phyloP scores from a whole-genome alignment of 805 yeast genomes.

The Pichia rugopelliculosa region DNA sequence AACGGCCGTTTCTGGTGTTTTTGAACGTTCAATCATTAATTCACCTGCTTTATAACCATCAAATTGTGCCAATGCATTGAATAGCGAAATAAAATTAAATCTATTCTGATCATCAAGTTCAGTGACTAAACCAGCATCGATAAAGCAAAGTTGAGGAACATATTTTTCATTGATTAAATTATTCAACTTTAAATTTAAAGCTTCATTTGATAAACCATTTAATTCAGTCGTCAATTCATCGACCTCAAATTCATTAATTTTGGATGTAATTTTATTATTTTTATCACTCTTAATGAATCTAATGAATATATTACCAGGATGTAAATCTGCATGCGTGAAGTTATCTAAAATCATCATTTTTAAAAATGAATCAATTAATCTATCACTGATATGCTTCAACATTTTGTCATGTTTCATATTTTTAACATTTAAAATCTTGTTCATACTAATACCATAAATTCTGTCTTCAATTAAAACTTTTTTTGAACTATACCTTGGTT shows the following conservation, averaged over 20 bases:
- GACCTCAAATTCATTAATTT: conserved; percentile 38
- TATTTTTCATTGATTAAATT: conserved; percentile 49
- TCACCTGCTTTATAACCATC: conserved; percentile 95
- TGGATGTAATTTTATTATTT: conserved; percentile 24
- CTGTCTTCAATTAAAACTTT: conserved; percentile 80
- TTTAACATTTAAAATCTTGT: conserved; percentile 48
- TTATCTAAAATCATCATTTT: conserved; percentile 91
- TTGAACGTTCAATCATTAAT: conserved; percentile 87
- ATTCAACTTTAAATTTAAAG: conserved; percentile 35
- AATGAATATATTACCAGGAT: conserved; percentile 88
- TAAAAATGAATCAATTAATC: conserved; percentile 83
- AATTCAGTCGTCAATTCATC: conserved; percentile 39
- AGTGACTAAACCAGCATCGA: conserved; percentile 91
- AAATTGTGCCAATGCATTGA: conserved; percentile 81
- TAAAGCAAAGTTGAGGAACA: conserved; percentile 79
- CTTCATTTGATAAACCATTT: conserved; percentile 26
- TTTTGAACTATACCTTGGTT: conserved; percentile 62
- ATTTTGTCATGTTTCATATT: conserved; percentile 38
- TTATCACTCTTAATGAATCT: conserved; percentile 31
- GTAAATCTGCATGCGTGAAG: conserved; percentile 93
- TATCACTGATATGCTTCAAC: conserved; percentile 66
- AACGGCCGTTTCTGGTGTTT: conserved; percentile 89
- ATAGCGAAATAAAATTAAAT: conserved; percentile 79
- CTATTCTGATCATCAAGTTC: conserved; percentile 75
- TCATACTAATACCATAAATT: conserved; percentile 78